A percentile compares a stretch with the other conserved stretches of the same genome.
These are phyloP conservation scores for Colletotrichum truncatum DNA, from an alignment of 2,329 filamentous ascomycete species.

Conservation along the genomic window DNA sequence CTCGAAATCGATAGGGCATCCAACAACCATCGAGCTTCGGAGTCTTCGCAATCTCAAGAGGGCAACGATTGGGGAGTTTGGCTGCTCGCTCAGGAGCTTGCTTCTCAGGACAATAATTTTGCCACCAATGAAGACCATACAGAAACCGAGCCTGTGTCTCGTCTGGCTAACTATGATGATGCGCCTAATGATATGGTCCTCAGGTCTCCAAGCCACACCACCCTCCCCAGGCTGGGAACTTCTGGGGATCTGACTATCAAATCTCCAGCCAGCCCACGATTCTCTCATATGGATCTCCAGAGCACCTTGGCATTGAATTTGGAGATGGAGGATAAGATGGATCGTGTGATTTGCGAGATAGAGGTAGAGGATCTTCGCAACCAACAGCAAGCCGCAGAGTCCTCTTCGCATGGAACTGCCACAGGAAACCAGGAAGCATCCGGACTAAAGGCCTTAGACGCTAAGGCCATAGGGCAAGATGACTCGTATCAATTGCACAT, in stretches of 20 bases:
- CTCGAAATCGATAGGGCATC: not conserved
- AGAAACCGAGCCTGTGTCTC: not conserved
- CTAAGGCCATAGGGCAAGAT: too few species aligned
- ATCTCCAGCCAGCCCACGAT: not conserved
- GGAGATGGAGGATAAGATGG: not conserved
- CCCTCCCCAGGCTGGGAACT: not conserved
- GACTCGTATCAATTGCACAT: too few species aligned
- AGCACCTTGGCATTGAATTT: not conserved
- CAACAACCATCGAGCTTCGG: not conserved
- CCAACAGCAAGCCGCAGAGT: not conserved
- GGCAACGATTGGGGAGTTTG: conserved; percentile 12
- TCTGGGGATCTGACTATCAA: not conserved
- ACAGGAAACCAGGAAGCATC: not conserved
- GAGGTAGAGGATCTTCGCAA: not conserved
- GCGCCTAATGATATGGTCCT: not conserved
- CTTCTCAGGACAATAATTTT: not conserved
- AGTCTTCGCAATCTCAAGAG: conserved; percentile 18
- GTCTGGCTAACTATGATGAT: not conserved
- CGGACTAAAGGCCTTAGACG: too few species aligned
- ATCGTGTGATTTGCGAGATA: not conserved
- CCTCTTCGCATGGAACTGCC: not conserved
- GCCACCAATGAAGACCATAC: not conserved
- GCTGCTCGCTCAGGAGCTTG: conserved; percentile 21
- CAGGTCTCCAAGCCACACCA: not conserved
- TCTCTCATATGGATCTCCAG: not conserved